Evolutionary conservation across 2,329 filamentous ascomycete genomes (phyloP), one percentile per base, ranked within the genome.

Genomic region (Cytospora mali): DNA sequence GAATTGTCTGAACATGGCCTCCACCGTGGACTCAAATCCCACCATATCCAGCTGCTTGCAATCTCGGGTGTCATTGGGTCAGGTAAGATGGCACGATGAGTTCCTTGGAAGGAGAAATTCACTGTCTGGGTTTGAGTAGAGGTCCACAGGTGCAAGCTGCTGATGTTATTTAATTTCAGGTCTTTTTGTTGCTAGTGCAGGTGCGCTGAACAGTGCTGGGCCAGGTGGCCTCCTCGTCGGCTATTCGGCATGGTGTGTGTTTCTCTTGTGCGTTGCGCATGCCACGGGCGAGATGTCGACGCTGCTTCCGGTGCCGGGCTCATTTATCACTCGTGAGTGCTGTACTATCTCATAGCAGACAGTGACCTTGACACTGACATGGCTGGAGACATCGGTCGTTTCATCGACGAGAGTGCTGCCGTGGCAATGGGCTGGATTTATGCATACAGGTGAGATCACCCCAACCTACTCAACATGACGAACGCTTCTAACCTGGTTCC

Each of bases 21-120:
- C 55, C 55, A 60, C 29, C 55, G 61, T 9, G 61, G 55, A n/a
- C 49, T 63, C 10, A 39, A 63, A 39, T 63, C 61, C 29, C 55
- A 63, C 29, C 61, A 63, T 39, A 63, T 63, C 21, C 61, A 63
- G 33, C 29, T 63, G 48, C 31, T 63, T 39, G 61, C 61, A 13
- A 63, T 63, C 31, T 63, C 61, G n/a, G 46, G 46, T 21, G 46
- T 49, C 46, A 49, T 49, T 16, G 46, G 46, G n/a, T 13, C 46
- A 21, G 46, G 46, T 49, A 7, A 49, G 46, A 13, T 27, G 4
- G n/a, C 46, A 21, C 13, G 29, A 31, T 10, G 29, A 31, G 29
- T 31, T 10, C 13, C 6, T 31, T 7, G 13, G 29, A 31, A 31
- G 46, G 4, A 27, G 9, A 49, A 9, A 49, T 49, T 10, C 6